These are phyloP conservation scores for Akanthomyces uredinophilus DNA, from an alignment of 2,329 filamentous ascomycete species.

Conservation along the genomic window DNA sequence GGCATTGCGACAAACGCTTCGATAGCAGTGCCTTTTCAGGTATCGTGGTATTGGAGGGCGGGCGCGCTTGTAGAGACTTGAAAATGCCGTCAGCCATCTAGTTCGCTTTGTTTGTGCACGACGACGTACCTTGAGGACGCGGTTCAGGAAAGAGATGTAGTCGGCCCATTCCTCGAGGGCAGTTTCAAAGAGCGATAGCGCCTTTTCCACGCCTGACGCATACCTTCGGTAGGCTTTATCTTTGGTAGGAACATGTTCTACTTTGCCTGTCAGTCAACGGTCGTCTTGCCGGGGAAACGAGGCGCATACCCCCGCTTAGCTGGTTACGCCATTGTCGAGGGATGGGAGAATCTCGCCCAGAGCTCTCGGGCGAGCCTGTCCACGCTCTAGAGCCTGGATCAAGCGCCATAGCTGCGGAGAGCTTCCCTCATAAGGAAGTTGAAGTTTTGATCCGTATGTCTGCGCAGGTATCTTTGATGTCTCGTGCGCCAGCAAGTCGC, in stretches of 20 bases:
- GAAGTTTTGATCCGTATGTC: slow-evolving; percentile 9
- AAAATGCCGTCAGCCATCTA: slow-evolving; percentile 2
- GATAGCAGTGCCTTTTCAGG: slow-evolving; percentile 80
- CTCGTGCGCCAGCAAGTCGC: slow-evolving; percentile 5
- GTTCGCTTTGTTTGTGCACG: not conserved
- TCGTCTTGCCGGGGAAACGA: not conserved
- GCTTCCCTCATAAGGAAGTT: slow-evolving; percentile 13
- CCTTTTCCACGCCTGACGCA: slow-evolving; percentile 80
- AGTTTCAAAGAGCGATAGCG: slow-evolving; percentile 84
- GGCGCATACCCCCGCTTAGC: slow-evolving; percentile 64
- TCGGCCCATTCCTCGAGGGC: slow-evolving; percentile 98
- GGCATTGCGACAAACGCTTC: slow-evolving; percentile 88
- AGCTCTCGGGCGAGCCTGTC: slow-evolving; percentile 73
- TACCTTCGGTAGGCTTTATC: slow-evolving; percentile 80
- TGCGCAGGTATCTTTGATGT: not conserved
- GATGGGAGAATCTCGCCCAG: slow-evolving; percentile 72
- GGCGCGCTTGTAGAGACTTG: slow-evolving; percentile 83
- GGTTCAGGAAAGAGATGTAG: slow-evolving; percentile 94
- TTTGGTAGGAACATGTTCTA: slow-evolving; percentile 52
- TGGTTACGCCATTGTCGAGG: slow-evolving; percentile 73
- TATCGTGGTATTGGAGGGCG: slow-evolving; percentile 63
- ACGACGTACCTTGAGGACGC: slow-evolving; percentile 70
- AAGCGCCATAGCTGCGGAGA: slow-evolving; percentile 52
- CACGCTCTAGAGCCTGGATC: slow-evolving; percentile 53
- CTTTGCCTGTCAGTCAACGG: not conserved